Evolutionary conservation across 805 yeast species (phyloP).

Genomic region (Osmozyma mogii): DNA sequence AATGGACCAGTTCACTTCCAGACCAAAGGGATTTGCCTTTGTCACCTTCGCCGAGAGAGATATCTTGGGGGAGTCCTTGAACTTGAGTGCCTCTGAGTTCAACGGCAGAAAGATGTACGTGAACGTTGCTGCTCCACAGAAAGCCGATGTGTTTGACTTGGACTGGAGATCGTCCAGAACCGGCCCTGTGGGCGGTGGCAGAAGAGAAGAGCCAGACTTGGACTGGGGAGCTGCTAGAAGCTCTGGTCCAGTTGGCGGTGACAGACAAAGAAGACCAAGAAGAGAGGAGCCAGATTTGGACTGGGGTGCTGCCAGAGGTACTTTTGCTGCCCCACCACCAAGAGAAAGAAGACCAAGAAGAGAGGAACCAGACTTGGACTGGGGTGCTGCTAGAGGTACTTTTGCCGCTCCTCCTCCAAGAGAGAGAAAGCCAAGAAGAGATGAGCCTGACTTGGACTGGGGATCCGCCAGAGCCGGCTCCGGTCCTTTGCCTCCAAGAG

Average conservation of each 20-base stretch:
- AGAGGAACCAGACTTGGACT: slow-evolving; percentile 54
- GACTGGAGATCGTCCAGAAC: slow-evolving; percentile 38
- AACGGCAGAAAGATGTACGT: slow-evolving; percentile 46
- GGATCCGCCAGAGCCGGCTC: slow-evolving; percentile 26
- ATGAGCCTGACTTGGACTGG: slow-evolving; percentile 39
- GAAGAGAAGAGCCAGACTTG: slow-evolving; percentile 14
- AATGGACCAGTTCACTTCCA: slow-evolving; percentile 53
- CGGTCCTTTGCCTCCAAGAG: slow-evolving; percentile 28
- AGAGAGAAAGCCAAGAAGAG: slow-evolving; percentile 30
- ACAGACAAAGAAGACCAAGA: slow-evolving; percentile 16
- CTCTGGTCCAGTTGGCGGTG: background rate
- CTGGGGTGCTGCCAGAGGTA: slow-evolving; percentile 44
- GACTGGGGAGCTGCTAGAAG: slow-evolving; percentile 7
- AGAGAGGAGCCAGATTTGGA: slow-evolving; percentile 35
- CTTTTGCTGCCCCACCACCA: slow-evolving; percentile 27
- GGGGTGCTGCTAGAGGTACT: slow-evolving; percentile 40
- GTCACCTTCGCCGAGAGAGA: slow-evolving; percentile 41
- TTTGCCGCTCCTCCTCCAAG: slow-evolving; percentile 30
- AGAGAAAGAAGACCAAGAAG: slow-evolving; percentile 34
- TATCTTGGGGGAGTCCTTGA: slow-evolving; percentile 43
- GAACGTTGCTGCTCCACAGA: slow-evolving; percentile 53
- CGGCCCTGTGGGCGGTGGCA: slow-evolving; percentile 16
- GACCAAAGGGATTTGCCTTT: slow-evolving; percentile 53
- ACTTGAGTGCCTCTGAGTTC: slow-evolving; percentile 35
- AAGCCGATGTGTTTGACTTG: slow-evolving; percentile 34